Evolutionary conservation across 352 stramenopile genomes (phyloP).

Genomic region (Globisporangium polare): DNA sequence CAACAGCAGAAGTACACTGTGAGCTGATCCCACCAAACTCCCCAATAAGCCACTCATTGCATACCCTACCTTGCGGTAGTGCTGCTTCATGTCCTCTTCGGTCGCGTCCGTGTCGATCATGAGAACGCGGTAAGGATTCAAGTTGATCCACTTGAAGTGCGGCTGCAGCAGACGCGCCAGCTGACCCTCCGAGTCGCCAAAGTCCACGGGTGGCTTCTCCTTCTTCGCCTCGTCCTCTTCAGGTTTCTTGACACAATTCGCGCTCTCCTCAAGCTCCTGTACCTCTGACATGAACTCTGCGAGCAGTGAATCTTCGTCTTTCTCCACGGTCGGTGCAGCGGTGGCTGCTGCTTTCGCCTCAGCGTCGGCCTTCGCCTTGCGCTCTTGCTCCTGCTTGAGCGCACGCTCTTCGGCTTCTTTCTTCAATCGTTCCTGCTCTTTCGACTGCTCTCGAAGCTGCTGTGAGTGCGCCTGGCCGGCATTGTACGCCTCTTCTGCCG

Average conservation of each 20-base stretch:
- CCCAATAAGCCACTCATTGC: background rate
- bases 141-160: conserved; percentile 84
- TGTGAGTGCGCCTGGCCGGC: conserved; percentile 68
- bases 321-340: conserved; percentile 11
- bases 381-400: conserved; percentile 16
- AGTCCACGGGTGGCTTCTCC: conserved; percentile 59
- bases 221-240: conserved; percentile 28
- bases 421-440: conserved; percentile 34
- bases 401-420: conserved; percentile 35
- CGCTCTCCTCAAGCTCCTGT: conserved; percentile 71
- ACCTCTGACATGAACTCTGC: conserved; percentile 84
- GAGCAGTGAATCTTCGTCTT: conserved; percentile 58
- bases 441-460: conserved; percentile 46
- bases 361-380: conserved; percentile 20
- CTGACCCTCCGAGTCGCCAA: conserved; percentile 63
- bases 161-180: conserved; percentile 59
- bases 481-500: conserved; percentile 65
- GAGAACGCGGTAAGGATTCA: conserved; percentile 87
- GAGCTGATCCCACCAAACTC: background rate
- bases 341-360: conserved; percentile 14
- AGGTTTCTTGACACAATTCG: conserved; percentile 78
- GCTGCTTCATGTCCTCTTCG: conserved; percentile 89
- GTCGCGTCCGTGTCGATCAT: conserved; percentile 85
- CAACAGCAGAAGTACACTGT: background rate
- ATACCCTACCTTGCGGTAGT: conserved; percentile 78